Evolutionary conservation across 2,329 filamentous ascomycete genomes (phyloP).

Genomic region (Ilyonectria robusta): DNA sequence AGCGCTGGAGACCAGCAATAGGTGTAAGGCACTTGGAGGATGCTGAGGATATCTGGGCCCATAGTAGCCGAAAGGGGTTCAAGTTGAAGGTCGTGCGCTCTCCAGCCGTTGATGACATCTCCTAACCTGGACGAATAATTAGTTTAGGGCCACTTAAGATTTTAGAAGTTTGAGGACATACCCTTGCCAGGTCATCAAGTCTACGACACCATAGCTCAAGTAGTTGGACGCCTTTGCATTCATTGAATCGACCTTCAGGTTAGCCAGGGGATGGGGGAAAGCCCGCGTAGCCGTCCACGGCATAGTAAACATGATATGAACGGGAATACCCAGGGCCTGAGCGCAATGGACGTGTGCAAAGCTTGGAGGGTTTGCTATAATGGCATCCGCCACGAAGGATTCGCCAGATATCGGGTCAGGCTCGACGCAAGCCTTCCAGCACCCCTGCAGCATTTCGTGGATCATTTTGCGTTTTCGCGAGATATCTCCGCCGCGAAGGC

Average conservation of each 20-base stretch:
- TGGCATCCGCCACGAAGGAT: constrained; percentile 21
- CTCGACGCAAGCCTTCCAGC: background rate
- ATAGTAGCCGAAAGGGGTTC: background rate
- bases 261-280: constrained; percentile 13
- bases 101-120: constrained; percentile 88
- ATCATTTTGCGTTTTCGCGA: background rate
- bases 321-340: constrained; percentile 21
- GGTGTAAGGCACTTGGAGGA: constrained; percentile 81
- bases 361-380: constrained; percentile 29
- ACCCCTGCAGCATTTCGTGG: background rate
- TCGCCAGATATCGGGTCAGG: background rate
- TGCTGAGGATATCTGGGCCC: constrained; percentile 50
- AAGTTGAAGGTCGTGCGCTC: constrained; percentile 35
- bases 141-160: background rate
- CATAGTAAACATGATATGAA: constrained; percentile 35
- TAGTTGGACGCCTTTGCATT: constrained; percentile 2
- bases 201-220: constrained; percentile 13
- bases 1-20: constrained; percentile 90
- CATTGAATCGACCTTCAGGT: background rate
- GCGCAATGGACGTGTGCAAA: constrained; percentile 13
- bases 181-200: constrained; percentile 23
- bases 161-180: background rate
- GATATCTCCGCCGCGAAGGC: background rate
- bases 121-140: constrained; percentile 57
- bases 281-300: background rate